These are phyloP conservation scores for Hippophae rhamnoides DNA, from an alignment of 306 rosid genomes.

Conservation along the genomic window DNA sequence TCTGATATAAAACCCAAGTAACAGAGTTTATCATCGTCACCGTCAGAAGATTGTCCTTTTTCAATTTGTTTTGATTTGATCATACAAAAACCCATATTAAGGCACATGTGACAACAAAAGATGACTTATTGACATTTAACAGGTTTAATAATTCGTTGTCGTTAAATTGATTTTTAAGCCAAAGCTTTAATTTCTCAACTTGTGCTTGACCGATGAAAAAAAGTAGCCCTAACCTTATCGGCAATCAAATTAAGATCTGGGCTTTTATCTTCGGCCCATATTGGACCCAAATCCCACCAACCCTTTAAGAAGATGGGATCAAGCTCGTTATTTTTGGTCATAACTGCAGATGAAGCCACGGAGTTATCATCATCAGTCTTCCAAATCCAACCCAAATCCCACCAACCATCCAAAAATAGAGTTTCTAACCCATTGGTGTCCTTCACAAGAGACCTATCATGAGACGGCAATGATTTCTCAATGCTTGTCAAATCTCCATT, in stretches of 20 bases:
- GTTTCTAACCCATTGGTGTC: constrained; percentile 10
- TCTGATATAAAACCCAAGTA: constrained; percentile 28
- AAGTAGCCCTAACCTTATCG: constrained; percentile 16
- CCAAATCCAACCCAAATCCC: neutral
- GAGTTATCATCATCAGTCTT: neutral
- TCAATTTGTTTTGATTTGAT: constrained; percentile 6
- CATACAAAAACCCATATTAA: constrained; percentile 26
- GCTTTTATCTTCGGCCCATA: neutral
- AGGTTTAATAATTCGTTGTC: neutral
- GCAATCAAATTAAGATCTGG: neutral
- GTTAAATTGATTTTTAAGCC: constrained; percentile 2
- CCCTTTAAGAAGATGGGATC: neutral
- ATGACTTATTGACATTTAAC: constrained; percentile 2
- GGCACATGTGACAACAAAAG: constrained; percentile 24
- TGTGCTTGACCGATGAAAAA: constrained; percentile 7
- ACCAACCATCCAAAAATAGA: neutral
- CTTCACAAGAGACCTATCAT: constrained; percentile 5
- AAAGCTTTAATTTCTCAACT: constrained; percentile 13
- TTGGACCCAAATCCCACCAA: constrained; percentile 1
- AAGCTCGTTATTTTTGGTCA: neutral
- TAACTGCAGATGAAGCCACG: no score
- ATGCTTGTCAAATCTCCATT: constrained; percentile 1
- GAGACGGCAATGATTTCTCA: neutral
- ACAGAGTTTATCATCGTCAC: constrained; percentile 10
- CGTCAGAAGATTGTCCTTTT: neutral